These are phyloP conservation scores for Coemansia sp. DNA, from an alignment of 192 early-diverging fungal genomes.

Conservation along the genomic window DNA sequence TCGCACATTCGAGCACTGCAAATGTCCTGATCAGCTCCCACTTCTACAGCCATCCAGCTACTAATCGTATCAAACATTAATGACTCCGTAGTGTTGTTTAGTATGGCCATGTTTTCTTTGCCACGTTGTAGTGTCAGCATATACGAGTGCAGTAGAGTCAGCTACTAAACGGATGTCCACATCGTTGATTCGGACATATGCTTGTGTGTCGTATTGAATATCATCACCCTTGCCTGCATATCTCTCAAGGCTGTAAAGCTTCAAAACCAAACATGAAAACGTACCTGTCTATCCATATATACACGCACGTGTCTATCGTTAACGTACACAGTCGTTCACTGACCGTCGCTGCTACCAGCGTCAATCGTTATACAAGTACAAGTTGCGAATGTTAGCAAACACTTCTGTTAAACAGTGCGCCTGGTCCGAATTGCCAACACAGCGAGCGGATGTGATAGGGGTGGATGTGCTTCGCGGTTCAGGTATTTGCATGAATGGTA, in stretches of 20 bases:
- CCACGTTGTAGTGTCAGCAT: not conserved
- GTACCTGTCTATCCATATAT: not conserved
- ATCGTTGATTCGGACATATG: constrained; percentile 52
- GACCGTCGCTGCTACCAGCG: not conserved
- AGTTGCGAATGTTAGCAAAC: not conserved
- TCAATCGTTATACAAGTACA: not conserved
- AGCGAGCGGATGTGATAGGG: too few species aligned
- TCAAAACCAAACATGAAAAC: not conserved
- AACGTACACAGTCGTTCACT: not conserved
- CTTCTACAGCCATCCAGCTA: too few species aligned
- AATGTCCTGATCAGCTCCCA: too few species aligned
- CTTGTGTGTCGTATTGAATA: constrained; percentile 43
- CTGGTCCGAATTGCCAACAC: not conserved
- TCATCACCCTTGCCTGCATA: constrained; percentile 23
- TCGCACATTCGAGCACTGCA: too few species aligned
- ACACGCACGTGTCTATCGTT: not conserved
- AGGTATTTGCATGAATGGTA: constrained; percentile 74
- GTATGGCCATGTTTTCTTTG: not conserved
- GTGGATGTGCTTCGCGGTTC: too few species aligned
- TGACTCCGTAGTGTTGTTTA: not conserved
- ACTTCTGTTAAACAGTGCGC: too few species aligned
- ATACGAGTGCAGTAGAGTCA: constrained; percentile 15
- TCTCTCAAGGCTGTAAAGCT: not conserved
- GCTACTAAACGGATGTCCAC: constrained; percentile 40
- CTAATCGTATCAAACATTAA: not conserved